Conservation (phyloP, 495 filamentous ascomycete species). For the Aspergillus kassunensis region DNA sequence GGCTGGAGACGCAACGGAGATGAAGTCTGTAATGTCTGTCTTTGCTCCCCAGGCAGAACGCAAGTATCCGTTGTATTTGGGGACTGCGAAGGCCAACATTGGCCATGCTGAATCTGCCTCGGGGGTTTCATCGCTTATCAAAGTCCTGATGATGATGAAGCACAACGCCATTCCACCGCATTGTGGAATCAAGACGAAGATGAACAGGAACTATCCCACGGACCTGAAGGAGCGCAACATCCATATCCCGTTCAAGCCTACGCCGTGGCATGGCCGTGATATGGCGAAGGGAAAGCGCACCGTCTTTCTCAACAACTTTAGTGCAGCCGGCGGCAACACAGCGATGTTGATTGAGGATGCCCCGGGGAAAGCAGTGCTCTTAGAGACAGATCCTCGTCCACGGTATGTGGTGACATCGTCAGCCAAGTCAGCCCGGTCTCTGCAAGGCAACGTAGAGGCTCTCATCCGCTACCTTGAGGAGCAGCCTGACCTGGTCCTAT, state of each 20-base stretch:
- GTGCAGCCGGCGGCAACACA: constrained; percentile 21
- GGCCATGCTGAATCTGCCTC: constrained; percentile 38
- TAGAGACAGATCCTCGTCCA: constrained; percentile 3
- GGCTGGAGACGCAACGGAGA: constrained; percentile 33
- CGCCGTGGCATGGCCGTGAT: too few species aligned
- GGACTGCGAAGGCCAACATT: constrained; percentile 34
- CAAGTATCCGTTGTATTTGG: constrained; percentile 18
- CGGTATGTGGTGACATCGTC: constrained; percentile 14
- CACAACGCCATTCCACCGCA: constrained; percentile 30
- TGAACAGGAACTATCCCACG: constrained; percentile 34
- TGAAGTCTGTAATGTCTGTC: constrained; percentile 24
- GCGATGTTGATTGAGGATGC: constrained; percentile 1
- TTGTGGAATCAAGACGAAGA: constrained; percentile 40
- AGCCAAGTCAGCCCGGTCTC: constrained; percentile 30
- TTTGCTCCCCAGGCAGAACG: constrained; percentile 18
- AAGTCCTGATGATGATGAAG: constrained; percentile 28
- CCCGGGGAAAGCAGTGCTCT: not conserved
- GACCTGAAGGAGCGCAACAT: constrained; percentile 22
- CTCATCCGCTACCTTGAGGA: constrained; percentile 29
- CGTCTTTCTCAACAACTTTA: constrained; percentile 34
- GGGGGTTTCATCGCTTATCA: constrained; percentile 30
- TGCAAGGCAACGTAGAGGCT: constrained; percentile 31
- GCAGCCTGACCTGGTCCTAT: constrained; percentile 15
- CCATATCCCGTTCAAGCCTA: too few species aligned
- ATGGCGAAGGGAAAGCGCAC: constrained; percentile 17